These are phyloP conservation scores for Friedmanniomyces endolithicus DNA, from an alignment of 495 filamentous ascomycete species.

Conservation along the genomic window DNA sequence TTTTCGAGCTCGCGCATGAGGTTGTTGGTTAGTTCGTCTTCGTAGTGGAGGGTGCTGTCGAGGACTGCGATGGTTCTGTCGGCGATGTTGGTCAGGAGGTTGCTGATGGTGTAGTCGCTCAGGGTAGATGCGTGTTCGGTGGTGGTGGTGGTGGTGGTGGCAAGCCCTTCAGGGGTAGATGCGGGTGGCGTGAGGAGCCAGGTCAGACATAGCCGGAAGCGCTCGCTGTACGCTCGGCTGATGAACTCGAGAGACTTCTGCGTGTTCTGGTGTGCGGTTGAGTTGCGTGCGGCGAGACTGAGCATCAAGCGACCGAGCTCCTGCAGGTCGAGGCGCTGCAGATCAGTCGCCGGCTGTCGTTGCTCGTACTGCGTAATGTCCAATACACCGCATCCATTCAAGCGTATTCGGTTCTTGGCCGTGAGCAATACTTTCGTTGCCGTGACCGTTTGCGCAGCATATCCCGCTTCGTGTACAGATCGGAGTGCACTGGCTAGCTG, in stretches of 20 bases:
- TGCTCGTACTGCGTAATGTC: conserved; percentile 74
- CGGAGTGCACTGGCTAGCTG: conserved; percentile 85
- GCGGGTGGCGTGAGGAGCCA: conserved; percentile 53
- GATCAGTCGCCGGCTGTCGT: conserved; percentile 51
- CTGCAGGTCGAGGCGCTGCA: conserved; percentile 79
- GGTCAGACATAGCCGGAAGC: conserved; percentile 59
- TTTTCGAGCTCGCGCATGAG: conserved; percentile 80
- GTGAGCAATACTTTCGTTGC: conserved; percentile 75
- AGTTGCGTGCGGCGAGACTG: conserved; percentile 56
- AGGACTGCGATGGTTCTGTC: conserved; percentile 55
- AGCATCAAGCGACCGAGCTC: conserved; percentile 77
- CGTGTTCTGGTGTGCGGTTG: conserved; percentile 42
- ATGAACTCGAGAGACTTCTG: conserved; percentile 59
- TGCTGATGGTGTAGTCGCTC: conserved; percentile 54
- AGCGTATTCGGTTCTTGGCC: conserved; percentile 70
- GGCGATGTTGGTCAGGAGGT: conserved; percentile 64
- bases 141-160: not conserved
- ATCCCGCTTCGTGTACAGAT: conserved; percentile 63
- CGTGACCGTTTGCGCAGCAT: conserved; percentile 75
- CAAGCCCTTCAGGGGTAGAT: not conserved
- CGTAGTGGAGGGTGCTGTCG: conserved; percentile 59
- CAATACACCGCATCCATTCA: conserved; percentile 74
- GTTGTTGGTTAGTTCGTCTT: conserved; percentile 58
- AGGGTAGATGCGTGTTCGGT: conserved; percentile 29
- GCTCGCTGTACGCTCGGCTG: conserved; percentile 54